phyloP scores from a whole-genome alignment of 1,139 yeast genomes.

The Yarrowia galli region DNA sequence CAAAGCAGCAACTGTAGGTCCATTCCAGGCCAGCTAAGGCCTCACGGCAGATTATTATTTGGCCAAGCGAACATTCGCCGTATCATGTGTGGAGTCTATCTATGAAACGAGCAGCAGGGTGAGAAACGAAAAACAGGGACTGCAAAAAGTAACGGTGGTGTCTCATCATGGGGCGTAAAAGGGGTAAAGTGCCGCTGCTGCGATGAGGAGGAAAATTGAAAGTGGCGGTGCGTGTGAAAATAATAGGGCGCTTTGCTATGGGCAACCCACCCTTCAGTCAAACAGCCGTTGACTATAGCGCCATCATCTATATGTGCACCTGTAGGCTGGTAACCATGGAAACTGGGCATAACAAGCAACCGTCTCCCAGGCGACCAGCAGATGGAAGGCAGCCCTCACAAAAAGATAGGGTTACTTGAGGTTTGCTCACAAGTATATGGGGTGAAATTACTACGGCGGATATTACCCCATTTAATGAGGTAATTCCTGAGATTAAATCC shows the following conservation, averaged over 20 bases:
- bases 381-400: no score
- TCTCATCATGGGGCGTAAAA: slow-evolving; percentile 10
- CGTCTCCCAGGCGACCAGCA: not conserved
- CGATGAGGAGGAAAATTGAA: not conserved
- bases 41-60: slow-evolving; percentile 24
- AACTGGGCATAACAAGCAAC: slow-evolving; percentile 13
- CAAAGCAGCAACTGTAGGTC: slow-evolving; percentile 10
- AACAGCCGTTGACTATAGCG: not conserved
- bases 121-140: slow-evolving; percentile 7
- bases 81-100: slow-evolving; percentile 25
- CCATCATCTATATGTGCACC: not conserved
- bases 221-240: not conserved
- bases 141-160: slow-evolving; percentile 7
- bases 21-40: slow-evolving; percentile 12
- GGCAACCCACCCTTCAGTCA: not conserved
- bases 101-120: slow-evolving; percentile 32
- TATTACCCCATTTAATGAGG: slow-evolving; percentile 3
- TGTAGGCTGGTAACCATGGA: slow-evolving; percentile 19
- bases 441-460: slow-evolving; percentile 10
- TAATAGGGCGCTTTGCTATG: not conserved
- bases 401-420: slow-evolving; percentile 7
- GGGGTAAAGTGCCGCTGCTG: slow-evolving; percentile 14
- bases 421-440: no score
- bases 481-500: not conserved
- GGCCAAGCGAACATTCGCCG: slow-evolving; percentile 24